phyloP scores from a whole-genome alignment of 2,329 filamentous ascomycete species.

The Thielaviopsis populi region DNA sequence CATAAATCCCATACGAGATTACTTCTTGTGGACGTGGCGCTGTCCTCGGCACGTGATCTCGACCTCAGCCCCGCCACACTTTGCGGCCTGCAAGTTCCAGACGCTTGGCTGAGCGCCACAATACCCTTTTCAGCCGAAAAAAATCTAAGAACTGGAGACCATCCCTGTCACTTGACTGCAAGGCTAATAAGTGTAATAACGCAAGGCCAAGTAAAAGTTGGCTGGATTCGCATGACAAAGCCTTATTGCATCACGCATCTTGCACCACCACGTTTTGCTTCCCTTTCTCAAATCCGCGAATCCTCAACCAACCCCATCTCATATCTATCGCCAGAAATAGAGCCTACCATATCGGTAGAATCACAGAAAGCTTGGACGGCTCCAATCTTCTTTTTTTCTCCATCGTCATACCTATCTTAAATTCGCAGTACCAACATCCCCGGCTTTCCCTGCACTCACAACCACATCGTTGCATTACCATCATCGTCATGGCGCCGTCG shows the following conservation, averaged over 20 bases:
- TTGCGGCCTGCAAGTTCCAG: neutral
- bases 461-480: neutral
- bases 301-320: neutral
- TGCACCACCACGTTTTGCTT: neutral
- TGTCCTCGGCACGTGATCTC: slow-evolving; percentile 9
- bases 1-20: slow-evolving; percentile 8
- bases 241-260: neutral
- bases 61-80: neutral
- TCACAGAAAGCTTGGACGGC: no score
- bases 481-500: slow-evolving; percentile 34
- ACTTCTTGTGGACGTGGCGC: slow-evolving; percentile 17
- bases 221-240: neutral
- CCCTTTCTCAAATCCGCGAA: neutral
- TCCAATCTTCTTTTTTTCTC: neutral
- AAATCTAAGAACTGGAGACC: neutral
- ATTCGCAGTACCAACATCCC: neutral
- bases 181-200: neutral
- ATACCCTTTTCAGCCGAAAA: neutral
- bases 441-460: neutral
- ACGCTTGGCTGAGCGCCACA: neutral
- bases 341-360: no score
- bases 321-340: neutral
- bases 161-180: neutral
- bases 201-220: neutral
- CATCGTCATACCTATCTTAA: neutral